These are phyloP conservation scores for Tetrahymena thermophila DNA, from an alignment of 73 alveolate genomes.

Conservation along the genomic window DNA sequence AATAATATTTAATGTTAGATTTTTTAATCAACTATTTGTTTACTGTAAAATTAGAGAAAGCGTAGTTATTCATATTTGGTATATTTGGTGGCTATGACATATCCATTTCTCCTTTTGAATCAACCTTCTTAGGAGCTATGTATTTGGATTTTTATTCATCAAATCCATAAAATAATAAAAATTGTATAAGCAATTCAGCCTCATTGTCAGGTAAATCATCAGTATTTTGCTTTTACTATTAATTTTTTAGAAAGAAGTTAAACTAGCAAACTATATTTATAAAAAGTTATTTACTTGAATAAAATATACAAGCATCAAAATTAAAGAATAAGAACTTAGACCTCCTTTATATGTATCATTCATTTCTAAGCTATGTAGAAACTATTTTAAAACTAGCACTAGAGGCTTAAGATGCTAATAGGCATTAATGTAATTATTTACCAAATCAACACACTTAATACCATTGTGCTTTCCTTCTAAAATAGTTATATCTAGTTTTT, in stretches of 20 bases:
- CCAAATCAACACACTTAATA: slow-evolving; percentile 20
- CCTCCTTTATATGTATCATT: slow-evolving; percentile 60
- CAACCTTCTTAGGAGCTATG: neutral
- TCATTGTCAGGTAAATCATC: neutral
- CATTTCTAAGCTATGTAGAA: slow-evolving; percentile 21
- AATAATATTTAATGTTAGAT: too few species aligned
- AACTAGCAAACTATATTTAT: neutral
- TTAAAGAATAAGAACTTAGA: slow-evolving; percentile 43
- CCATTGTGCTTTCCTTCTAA: slow-evolving; percentile 38
- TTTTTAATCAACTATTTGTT: neutral
- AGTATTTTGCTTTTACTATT: neutral
- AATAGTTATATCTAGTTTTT: slow-evolving; percentile 28
- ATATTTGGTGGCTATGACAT: neutral
- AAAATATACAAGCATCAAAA: slow-evolving; percentile 44
- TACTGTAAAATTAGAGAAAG: neutral
- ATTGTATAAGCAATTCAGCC: neutral
- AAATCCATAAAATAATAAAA: neutral
- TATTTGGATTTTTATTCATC: neutral
- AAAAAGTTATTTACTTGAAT: neutral
- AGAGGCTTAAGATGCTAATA: slow-evolving; percentile 34
- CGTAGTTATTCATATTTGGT: neutral
- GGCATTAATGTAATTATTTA: neutral
- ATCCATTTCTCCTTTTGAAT: neutral
- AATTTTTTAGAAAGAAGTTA: too few species aligned
- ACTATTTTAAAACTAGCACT: slow-evolving; percentile 37